Evolutionary conservation across 495 filamentous ascomycete genomes (phyloP).

Genomic region (Jackrogersella multiformis): DNA sequence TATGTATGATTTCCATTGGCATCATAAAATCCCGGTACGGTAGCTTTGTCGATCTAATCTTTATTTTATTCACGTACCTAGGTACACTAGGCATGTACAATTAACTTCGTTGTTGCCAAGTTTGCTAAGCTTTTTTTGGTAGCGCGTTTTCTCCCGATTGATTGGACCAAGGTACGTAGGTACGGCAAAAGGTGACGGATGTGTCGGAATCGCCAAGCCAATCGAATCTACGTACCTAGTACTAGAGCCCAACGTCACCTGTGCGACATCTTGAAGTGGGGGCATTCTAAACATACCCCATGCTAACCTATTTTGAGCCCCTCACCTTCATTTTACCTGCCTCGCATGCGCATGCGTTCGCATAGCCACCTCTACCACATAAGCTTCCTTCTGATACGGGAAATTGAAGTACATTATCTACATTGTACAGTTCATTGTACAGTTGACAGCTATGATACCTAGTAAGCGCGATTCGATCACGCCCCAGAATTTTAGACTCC

Average conservation of each 20-base stretch:
- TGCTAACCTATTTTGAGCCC: background rate
- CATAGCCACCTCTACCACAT: conserved; percentile 40
- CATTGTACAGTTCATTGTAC: too few species aligned
- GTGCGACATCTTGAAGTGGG: conserved; percentile 8
- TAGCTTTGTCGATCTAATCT: conserved; percentile 20
- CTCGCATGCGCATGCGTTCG: conserved; percentile 14
- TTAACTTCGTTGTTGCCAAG: conserved; percentile 7
- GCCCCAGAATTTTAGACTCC: conserved; percentile 10
- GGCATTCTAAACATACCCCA: conserved; percentile 5
- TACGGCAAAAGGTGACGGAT: conserved; percentile 24
- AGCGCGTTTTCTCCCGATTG: conserved; percentile 10
- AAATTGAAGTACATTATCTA: too few species aligned
- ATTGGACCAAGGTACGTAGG: conserved; percentile 12
- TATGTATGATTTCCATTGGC: background rate
- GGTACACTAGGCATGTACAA: too few species aligned
- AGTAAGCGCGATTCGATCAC: conserved; percentile 14
- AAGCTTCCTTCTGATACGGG: conserved; percentile 35
- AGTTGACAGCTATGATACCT: too few species aligned
- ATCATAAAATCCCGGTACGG: background rate
- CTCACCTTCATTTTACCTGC: conserved; percentile 17
- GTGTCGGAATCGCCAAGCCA: conserved; percentile 37
- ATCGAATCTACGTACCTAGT: too few species aligned
- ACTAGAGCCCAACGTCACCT: conserved; percentile 32
- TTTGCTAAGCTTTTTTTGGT: conserved; percentile 35
- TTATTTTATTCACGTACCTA: too few species aligned